Base-by-base conservation (phyloP, 768 basidiomycete species). In the Coprinopsis sp. region DNA sequence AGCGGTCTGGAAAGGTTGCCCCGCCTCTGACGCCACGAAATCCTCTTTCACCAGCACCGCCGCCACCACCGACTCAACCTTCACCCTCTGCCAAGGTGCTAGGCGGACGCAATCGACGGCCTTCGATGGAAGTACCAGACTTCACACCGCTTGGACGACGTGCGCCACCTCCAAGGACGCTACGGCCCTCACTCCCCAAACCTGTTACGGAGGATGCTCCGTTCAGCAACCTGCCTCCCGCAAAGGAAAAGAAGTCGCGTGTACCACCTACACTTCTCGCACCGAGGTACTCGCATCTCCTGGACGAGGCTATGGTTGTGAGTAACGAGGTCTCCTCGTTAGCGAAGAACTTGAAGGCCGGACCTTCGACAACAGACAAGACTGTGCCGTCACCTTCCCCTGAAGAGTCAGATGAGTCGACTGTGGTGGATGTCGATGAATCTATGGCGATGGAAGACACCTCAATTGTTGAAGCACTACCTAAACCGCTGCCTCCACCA, bases 231-330 rank as follows among this genome's bases (percentile, higher is more conserved):
- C 54, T 72, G 13, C 52, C 59, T 12, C 51, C 55, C 16, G 55
- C 60, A 46, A 51, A 51, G 33, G 50, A 45, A 30, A 24, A 46
- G 14, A 52, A 44, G 29, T 62, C 59, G 46, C 62, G 53, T 30
- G 57, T 71, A 14, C 74, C 74, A 2, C 54, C 68, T 13, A 64
- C 72, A 2, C 51, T 79, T 47, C 52, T 78, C 1, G 79, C 76
- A 1, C 80, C 79, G 6, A 60, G 77, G 18, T 82, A 82, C 55
- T 75, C 74, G 4, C 78, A 81, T 60, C 62, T 82, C 1, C 57
- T 81, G 51, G 76, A 80, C 19, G 79, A 80, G 55, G 78, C 78
- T 4, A 60, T 67, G n/a, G 59, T 65, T 1, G 57, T 81, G 45
- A 64, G 64, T 29, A 54, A 60, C 18, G 53, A 59, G 36, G 44